A percentile compares a stretch with the other conserved stretches of the same genome.
Conservation (phyloP, 2,329 filamentous ascomycete genomes). For the Aspergillus versicolor region DNA sequence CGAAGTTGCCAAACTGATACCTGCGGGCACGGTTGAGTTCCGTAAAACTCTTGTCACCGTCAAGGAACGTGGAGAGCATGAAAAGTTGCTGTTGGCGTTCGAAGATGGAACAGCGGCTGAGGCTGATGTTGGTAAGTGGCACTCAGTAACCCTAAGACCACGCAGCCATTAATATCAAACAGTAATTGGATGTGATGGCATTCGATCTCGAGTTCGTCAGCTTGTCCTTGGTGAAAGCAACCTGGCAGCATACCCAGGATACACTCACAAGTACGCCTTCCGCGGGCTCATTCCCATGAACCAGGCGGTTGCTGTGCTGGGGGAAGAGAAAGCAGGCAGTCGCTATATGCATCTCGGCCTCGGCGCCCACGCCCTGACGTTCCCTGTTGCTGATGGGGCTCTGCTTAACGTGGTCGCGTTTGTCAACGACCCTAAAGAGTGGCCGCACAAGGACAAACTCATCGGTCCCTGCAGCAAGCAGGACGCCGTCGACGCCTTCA, state of each 20-base stretch:
- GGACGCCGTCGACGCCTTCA: not conserved
- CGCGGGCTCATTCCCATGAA: conserved; percentile 61
- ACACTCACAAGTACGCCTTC: conserved; percentile 61
- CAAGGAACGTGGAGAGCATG: not conserved
- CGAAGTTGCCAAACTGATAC: not conserved
- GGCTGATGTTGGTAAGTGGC: conserved; percentile 1
- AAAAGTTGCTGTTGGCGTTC: not conserved
- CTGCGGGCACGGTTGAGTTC: not conserved
- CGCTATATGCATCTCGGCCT: conserved; percentile 58
- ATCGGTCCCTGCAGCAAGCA: not conserved
- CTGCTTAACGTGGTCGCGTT: conserved; percentile 1
- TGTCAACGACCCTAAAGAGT: not conserved
- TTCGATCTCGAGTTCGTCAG: conserved; percentile 56
- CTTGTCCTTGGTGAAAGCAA: conserved; percentile 52
- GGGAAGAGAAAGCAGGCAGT: conserved; percentile 49
- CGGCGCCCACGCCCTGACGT: conserved; percentile 58
- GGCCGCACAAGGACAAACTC: not conserved
- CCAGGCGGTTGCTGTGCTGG: conserved; percentile 49
- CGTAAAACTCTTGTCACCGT: not conserved
- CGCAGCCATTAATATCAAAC: no score
- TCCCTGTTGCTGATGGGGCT: conserved; percentile 42
- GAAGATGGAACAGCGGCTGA: not conserved
- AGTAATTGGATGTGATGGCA: conserved; percentile 60
- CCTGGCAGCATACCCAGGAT: conserved; percentile 48
- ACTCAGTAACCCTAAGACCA: no score